These are phyloP conservation scores for Hemisphaericaspora nanyangensis DNA, from an alignment of 805 yeast genomes.

Conservation along the genomic window DNA sequence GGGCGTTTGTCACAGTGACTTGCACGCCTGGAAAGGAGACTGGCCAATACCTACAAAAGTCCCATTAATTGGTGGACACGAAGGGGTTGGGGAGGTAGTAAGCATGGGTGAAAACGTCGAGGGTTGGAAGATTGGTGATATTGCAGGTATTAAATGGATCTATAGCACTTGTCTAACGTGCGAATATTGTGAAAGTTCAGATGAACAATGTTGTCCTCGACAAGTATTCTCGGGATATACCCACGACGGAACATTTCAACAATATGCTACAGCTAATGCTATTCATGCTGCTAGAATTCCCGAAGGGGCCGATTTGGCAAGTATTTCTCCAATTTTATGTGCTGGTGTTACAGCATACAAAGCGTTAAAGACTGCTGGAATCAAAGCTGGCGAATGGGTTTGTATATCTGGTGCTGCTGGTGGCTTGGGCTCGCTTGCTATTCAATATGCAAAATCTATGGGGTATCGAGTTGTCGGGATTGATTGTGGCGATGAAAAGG, in stretches of 20 bases:
- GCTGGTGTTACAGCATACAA: slow-evolving; percentile 92
- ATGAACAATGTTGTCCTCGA: slow-evolving; percentile 66
- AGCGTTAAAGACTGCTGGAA: slow-evolving; percentile 77
- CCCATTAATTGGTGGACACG: slow-evolving; percentile 85
- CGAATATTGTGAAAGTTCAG: slow-evolving; percentile 65
- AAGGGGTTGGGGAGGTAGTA: slow-evolving; percentile 85
- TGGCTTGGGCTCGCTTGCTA: slow-evolving; percentile 71
- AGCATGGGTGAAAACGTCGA: slow-evolving; percentile 67
- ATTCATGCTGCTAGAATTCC: slow-evolving; percentile 83
- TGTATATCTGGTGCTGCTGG: slow-evolving; percentile 79
- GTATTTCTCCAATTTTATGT: slow-evolving; percentile 77
- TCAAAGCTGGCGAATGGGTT: slow-evolving; percentile 70
- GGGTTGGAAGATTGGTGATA: slow-evolving; percentile 74
- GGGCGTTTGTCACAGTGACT: slow-evolving; percentile 92
- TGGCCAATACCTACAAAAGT: slow-evolving; percentile 78
- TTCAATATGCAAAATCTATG: slow-evolving; percentile 76
- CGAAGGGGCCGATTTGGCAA: slow-evolving; percentile 67
- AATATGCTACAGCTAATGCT: slow-evolving; percentile 86
- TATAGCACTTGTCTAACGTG: slow-evolving; percentile 74
- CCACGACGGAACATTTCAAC: slow-evolving; percentile 88
- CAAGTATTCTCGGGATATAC: slow-evolving; percentile 76
- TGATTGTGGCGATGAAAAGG: slow-evolving; percentile 67
- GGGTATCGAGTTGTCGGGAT: slow-evolving; percentile 69
- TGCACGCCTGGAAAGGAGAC: slow-evolving; percentile 93
- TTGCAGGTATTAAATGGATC: slow-evolving; percentile 82